These are phyloP conservation scores for Candida sanyaensis DNA, from an alignment of 1,139 yeast species.

Conservation along the genomic window DNA sequence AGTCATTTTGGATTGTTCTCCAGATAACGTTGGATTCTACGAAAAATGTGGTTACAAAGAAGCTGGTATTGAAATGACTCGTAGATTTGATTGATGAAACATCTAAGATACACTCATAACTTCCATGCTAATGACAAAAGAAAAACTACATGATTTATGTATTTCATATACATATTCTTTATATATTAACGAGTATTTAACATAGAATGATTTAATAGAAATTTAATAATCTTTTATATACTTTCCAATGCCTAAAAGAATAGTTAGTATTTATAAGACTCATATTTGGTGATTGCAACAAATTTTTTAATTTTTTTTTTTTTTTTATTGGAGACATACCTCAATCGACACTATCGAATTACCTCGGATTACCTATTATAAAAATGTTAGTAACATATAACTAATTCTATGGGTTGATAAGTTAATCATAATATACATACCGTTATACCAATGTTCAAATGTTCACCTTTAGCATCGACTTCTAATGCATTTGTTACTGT, in stretches of 20 bases:
- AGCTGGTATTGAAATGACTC: constrained; percentile 76
- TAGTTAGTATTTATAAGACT: constrained; percentile 20
- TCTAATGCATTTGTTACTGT: constrained; percentile 77
- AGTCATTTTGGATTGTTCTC: constrained; percentile 86
- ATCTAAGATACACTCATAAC: background rate
- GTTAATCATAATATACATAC: constrained; percentile 25
- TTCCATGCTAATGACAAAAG: background rate
- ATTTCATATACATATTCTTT: background rate
- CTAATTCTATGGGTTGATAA: background rate
- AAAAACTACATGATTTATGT: background rate
- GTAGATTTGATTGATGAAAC: constrained; percentile 21
- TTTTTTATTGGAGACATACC: constrained; percentile 28
- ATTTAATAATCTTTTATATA: constrained; percentile 16
- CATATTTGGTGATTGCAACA: no score
- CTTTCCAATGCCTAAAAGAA: constrained; percentile 29
- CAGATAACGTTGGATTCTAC: constrained; percentile 78
- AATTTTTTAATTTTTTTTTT: background rate
- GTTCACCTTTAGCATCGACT: constrained; percentile 51
- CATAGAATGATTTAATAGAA: constrained; percentile 3
- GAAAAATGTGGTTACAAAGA: constrained; percentile 75
- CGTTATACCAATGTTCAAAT: constrained; percentile 56
- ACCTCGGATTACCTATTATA: constrained; percentile 52
- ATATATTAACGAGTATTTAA: background rate
- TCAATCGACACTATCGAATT: constrained; percentile 61
- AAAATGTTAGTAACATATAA: background rate